Conservation (phyloP, 1,284 basidiomycete genomes). For the Papiliotrema laurentii region DNA sequence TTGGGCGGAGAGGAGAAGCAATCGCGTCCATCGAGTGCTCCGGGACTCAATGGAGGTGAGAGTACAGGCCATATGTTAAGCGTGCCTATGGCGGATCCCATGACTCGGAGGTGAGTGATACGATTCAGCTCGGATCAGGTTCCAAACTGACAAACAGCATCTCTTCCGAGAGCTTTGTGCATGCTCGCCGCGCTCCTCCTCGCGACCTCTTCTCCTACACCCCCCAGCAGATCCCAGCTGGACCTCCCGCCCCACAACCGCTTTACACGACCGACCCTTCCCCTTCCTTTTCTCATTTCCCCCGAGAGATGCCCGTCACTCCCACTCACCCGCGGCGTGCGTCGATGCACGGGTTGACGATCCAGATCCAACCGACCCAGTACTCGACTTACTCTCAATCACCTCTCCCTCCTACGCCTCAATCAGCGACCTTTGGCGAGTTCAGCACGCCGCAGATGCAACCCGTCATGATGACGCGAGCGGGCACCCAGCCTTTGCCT, state of each 20-base stretch:
- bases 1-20: slow-evolving; percentile 33
- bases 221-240: slow-evolving; percentile 19
- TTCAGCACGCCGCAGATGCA: slow-evolving; percentile 5
- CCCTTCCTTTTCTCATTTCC: slow-evolving; percentile 14
- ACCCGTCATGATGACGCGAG: slow-evolving; percentile 24
- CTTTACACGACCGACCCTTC: slow-evolving; percentile 27
- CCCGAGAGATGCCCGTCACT: slow-evolving; percentile 16
- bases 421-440: slow-evolving; percentile 23
- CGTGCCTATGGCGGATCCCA: slow-evolving; percentile 22
- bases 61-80: slow-evolving; percentile 22
- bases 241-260: slow-evolving; percentile 20
- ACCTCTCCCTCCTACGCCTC: slow-evolving; percentile 22
- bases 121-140: not conserved
- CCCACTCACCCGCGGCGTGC: slow-evolving; percentile 9
- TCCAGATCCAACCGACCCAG: slow-evolving; percentile 24
- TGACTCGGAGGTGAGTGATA: slow-evolving; percentile 32
- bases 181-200: slow-evolving; percentile 21
- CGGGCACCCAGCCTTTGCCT: slow-evolving; percentile 27
- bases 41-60: slow-evolving; percentile 22
- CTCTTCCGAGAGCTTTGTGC: slow-evolving; percentile 23
- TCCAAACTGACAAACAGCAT: slow-evolving; percentile 10
- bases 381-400: slow-evolving; percentile 17
- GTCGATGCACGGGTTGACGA: slow-evolving; percentile 12
- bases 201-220: slow-evolving; percentile 31
- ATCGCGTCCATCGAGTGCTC: slow-evolving; percentile 26